phyloP scores from a whole-genome alignment of 2,329 filamentous ascomycete species.

The Macroventuria anomochaeta region DNA sequence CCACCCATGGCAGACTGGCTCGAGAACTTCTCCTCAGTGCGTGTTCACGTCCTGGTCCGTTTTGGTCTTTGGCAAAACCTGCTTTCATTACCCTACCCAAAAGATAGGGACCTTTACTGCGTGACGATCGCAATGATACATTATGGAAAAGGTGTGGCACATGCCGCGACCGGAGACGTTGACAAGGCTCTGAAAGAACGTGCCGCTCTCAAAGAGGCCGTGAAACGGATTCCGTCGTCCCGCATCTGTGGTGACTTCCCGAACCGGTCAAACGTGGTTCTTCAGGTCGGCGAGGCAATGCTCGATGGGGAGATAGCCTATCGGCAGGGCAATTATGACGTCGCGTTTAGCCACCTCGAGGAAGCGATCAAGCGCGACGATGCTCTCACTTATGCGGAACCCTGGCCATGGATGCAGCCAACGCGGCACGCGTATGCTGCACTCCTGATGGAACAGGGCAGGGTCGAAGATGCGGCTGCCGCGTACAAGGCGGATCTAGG shows the following conservation, averaged over 20 bases:
- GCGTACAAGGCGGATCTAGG: constrained; percentile 52
- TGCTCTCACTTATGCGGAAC: constrained; percentile 71
- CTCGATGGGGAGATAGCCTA: constrained; percentile 77
- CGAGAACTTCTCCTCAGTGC: constrained; percentile 72
- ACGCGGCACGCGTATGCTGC: constrained; percentile 74
- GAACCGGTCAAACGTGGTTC: constrained; percentile 68
- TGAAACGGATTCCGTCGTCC: constrained; percentile 60
- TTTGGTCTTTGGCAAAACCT: constrained; percentile 77
- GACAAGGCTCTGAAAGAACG: constrained; percentile 62
- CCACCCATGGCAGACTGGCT: constrained; percentile 82
- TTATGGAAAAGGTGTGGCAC: constrained; percentile 73
- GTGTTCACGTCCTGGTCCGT: constrained; percentile 72
- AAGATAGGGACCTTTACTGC: constrained; percentile 68
- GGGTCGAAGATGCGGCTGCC: constrained; percentile 46
- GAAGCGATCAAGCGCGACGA: constrained; percentile 67
- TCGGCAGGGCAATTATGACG: constrained; percentile 63
- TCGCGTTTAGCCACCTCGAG: constrained; percentile 66
- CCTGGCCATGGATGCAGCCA: constrained; percentile 82
- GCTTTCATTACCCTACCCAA: constrained; percentile 61
- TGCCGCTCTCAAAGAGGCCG: constrained; percentile 59
- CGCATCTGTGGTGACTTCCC: constrained; percentile 70
- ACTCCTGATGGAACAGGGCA: constrained; percentile 70
- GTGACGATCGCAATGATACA: constrained; percentile 71
- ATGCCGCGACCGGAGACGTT: constrained; percentile 64
- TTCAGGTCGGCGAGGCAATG: constrained; percentile 67